These are phyloP conservation scores for Haematococcus lacustris DNA, from an alignment of 139 green algal species.

Conservation along the genomic window DNA sequence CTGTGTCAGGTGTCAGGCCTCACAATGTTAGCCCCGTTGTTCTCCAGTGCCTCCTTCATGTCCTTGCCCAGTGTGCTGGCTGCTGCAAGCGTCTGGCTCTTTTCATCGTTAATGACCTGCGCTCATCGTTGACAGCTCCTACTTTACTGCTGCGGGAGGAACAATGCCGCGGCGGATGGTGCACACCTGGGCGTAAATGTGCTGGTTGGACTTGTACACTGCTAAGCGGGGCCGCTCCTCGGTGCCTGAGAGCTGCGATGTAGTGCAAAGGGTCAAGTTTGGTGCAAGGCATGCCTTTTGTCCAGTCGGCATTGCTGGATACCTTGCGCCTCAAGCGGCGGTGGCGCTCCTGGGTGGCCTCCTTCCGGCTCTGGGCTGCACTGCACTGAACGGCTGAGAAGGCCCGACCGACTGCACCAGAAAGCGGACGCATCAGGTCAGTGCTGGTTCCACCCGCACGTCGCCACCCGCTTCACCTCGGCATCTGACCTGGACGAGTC, in stretches of 20 bases:
- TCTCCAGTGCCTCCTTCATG: conserved; percentile 51
- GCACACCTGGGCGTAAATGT: conserved; percentile 94
- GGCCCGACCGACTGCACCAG: background rate
- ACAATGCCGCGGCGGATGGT: background rate
- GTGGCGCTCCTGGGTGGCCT: background rate
- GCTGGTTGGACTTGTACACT: conserved; percentile 92
- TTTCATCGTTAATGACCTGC: conserved; percentile 89
- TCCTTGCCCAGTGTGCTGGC: conserved; percentile 64
- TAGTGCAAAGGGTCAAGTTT: background rate
- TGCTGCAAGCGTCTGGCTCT: conserved; percentile 70
- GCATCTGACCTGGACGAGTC: no score
- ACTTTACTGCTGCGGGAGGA: background rate
- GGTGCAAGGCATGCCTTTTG: background rate
- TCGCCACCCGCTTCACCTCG: no score
- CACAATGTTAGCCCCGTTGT: no score
- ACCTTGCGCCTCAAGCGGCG: background rate
- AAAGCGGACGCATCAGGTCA: no score
- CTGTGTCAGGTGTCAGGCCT: no score
- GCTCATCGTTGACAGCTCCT: background rate
- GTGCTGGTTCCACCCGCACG: no score
- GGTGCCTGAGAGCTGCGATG: conserved; percentile 76
- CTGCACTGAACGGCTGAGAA: background rate
- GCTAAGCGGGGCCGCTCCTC: conserved; percentile 85
- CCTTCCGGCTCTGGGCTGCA: background rate
- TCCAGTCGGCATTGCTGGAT: background rate